A percentile compares a stretch with the other conserved stretches of the same genome.
phyloP scores from a whole-genome alignment of 768 basidiomycete genomes.

The Boletus reticuloceps region DNA sequence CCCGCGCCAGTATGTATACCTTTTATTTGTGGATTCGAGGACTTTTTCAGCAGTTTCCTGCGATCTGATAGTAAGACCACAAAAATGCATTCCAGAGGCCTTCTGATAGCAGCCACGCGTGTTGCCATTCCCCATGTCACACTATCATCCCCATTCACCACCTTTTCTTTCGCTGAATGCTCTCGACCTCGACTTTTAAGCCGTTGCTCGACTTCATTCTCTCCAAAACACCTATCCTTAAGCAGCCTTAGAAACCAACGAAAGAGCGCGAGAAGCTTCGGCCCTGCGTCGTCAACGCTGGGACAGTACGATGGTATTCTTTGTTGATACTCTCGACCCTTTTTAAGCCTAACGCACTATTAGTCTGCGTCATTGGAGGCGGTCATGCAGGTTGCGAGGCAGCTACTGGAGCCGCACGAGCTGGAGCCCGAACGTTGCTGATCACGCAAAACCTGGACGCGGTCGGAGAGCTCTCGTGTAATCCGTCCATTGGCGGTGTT shows the following conservation, averaged over 20 bases:
- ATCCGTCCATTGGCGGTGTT: conserved; percentile 89
- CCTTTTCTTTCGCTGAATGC: background rate
- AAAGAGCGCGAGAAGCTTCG: conserved; percentile 1
- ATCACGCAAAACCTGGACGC: conserved; percentile 81
- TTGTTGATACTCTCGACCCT: background rate
- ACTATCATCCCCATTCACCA: background rate
- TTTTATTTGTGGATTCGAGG: too few species aligned
- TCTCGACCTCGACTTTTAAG: background rate
- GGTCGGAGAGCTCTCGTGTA: conserved; percentile 85
- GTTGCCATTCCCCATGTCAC: background rate
- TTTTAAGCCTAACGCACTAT: conserved; percentile 37
- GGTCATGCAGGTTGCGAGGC: conserved; percentile 95
- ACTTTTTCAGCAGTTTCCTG: background rate
- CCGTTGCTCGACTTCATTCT: background rate
- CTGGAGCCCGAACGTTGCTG: conserved; percentile 77
- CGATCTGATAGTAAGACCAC: background rate
- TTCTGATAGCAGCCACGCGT: background rate
- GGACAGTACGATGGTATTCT: conserved; percentile 26
- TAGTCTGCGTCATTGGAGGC: conserved; percentile 85
- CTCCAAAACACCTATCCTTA: background rate
- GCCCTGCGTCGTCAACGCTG: background rate
- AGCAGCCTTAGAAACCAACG: background rate
- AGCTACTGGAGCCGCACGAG: conserved; percentile 79
- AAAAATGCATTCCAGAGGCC: conserved; percentile 5
- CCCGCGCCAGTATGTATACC: too few species aligned